These are phyloP conservation scores for Rhododendron henanense DNA, from an alignment of 148 eudicot species.

Conservation along the genomic window DNA sequence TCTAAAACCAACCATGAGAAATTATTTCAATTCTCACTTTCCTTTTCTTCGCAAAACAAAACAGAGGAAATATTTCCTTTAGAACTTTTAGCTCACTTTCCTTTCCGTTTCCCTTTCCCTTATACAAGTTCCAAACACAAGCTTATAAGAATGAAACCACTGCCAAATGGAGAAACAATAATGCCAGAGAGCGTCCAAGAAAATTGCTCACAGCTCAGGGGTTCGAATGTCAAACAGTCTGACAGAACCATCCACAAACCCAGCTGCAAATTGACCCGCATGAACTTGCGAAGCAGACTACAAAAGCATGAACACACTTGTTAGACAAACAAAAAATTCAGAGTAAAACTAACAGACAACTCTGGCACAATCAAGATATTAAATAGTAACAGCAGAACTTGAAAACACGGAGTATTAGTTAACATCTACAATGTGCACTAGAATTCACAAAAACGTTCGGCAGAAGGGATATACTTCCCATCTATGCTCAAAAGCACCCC, in stretches of 20 bases:
- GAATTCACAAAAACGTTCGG: not conserved
- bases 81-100: not conserved
- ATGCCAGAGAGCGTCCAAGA: not conserved
- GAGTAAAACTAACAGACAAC: not conserved
- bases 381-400: not conserved
- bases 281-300: slow-evolving; percentile 95
- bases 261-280: slow-evolving; percentile 87
- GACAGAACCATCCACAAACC: slow-evolving; percentile 83
- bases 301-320: slow-evolving; percentile 1
- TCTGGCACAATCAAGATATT: not conserved
- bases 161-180: not conserved
- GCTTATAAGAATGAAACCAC: not conserved
- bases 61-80: not conserved
- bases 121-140: not conserved
- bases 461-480: not conserved
- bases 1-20: not conserved
- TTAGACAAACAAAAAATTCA: not conserved
- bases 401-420: not conserved
- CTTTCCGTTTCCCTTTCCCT: not conserved
- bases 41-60: not conserved
- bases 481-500: not conserved
- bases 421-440: not conserved
- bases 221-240: slow-evolving; percentile 80
- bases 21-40: not conserved
- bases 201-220: slow-evolving; percentile 68